Conservation (phyloP, 106 monocot species). For the Phalaenopsis aphrodite region DNA sequence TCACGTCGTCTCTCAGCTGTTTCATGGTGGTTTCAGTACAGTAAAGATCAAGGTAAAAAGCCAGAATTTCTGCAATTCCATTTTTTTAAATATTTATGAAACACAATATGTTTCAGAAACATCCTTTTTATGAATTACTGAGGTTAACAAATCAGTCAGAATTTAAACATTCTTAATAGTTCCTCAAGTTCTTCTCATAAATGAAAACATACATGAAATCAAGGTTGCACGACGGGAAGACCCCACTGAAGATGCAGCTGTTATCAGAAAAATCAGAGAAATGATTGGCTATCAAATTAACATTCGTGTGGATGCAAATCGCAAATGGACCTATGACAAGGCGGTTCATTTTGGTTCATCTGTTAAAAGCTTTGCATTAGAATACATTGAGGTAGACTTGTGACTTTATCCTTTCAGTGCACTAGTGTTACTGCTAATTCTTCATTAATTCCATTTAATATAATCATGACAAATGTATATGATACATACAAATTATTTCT, state of each 20-base stretch:
- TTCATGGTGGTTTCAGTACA: conserved; percentile 73
- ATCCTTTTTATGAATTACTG: background rate
- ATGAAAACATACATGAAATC: background rate
- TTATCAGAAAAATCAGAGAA: conserved; percentile 66
- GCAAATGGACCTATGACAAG: conserved; percentile 71
- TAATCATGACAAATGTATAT: too few species aligned
- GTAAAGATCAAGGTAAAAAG: conserved; percentile 72
- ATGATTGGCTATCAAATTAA: conserved; percentile 53
- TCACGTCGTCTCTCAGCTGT: conserved; percentile 61
- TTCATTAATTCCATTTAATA: too few species aligned
- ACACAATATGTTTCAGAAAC: background rate
- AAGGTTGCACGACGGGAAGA: conserved; percentile 83
- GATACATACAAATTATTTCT: too few species aligned
- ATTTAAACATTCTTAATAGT: background rate
- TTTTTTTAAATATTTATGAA: background rate
- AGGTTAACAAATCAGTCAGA: background rate
- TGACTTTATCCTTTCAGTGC: too few species aligned
- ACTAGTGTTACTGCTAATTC: too few species aligned
- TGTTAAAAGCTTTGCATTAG: conserved; percentile 46
- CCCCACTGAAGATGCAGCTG: conserved; percentile 69
- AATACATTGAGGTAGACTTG: conserved; percentile 82
- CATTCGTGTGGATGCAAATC: conserved; percentile 91
- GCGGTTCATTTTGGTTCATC: conserved; percentile 66
- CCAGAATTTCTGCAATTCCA: background rate
- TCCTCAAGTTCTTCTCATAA: background rate